A percentile compares a stretch with the other conserved stretches of the same genome.
These are phyloP conservation scores for Myxozyma neotropica DNA, from an alignment of 805 yeast genomes.

Conservation along the genomic window DNA sequence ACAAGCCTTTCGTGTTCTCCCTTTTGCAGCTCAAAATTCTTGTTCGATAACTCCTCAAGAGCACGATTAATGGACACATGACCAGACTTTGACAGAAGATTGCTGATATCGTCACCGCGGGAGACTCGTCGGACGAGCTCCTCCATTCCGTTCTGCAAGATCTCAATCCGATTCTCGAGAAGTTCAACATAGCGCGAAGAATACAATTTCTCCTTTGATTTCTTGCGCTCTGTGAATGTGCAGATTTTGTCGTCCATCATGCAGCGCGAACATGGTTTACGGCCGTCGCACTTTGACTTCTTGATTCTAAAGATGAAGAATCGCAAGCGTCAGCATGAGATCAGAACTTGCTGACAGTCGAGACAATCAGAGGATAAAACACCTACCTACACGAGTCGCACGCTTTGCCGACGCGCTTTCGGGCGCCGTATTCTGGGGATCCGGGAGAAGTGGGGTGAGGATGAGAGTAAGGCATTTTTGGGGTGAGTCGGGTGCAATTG, in stretches of 20 bases:
- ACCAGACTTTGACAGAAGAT: conserved; percentile 31
- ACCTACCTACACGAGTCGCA: conserved; percentile 51
- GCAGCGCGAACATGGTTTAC: conserved; percentile 55
- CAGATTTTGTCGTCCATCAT: conserved; percentile 59
- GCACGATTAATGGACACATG: conserved; percentile 37
- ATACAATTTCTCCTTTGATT: conserved; percentile 56
- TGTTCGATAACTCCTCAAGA: conserved; percentile 33
- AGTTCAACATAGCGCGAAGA: conserved; percentile 61
- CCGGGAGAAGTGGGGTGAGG: conserved; percentile 16
- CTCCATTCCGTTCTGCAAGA: conserved; percentile 44
- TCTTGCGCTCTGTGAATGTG: conserved; percentile 57
- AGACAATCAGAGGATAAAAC: background rate
- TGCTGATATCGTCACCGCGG: conserved; percentile 31
- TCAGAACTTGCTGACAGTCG: too few relatives aligned
- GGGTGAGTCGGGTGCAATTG: background rate
- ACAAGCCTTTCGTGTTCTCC: conserved; percentile 27
- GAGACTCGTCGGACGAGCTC: conserved; percentile 34
- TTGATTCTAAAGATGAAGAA: conserved; percentile 16
- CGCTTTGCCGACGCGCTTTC: conserved; percentile 52
- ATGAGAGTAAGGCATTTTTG: conserved; percentile 15
- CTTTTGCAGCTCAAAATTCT: conserved; percentile 21
- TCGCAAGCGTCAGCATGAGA: background rate
- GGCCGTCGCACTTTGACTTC: conserved; percentile 47
- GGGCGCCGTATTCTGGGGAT: conserved; percentile 27
- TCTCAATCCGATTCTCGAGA: conserved; percentile 58